Evolutionary conservation across 2,329 filamentous ascomycete species (phyloP).

Genomic region (Colletotrichum tofieldiae): DNA sequence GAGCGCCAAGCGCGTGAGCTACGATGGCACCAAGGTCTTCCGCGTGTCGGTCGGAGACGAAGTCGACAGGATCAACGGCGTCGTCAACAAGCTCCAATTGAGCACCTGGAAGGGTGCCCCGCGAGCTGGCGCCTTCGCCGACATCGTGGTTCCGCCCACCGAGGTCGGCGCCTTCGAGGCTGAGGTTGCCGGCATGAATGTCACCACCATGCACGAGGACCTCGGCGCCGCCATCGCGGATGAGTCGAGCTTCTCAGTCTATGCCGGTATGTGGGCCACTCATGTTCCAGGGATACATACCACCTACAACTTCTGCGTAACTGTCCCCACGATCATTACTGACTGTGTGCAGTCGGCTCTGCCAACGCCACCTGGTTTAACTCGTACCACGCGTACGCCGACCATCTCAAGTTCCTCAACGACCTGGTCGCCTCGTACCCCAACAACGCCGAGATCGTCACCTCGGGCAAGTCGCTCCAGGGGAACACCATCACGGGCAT

Average conservation of each 20-base stretch:
- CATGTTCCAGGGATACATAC: too few species aligned
- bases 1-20: conserved; percentile 50
- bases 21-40: conserved; percentile 63
- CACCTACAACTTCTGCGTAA: background rate
- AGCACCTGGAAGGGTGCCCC: conserved; percentile 57
- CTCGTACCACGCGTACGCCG: conserved; percentile 61
- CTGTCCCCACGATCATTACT: background rate
- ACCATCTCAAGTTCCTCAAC: conserved; percentile 59
- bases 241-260: conserved; percentile 53
- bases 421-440: conserved; percentile 56
- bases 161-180: conserved; percentile 53
- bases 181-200: conserved; percentile 51
- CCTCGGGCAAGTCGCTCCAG: conserved; percentile 58
- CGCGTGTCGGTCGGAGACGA: conserved; percentile 57
- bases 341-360: conserved; percentile 28
- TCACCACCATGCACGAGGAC: conserved; percentile 56
- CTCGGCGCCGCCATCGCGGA: conserved; percentile 56
- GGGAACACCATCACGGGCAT: conserved; percentile 70
- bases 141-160: conserved; percentile 58
- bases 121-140: conserved; percentile 54
- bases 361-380: conserved; percentile 59
- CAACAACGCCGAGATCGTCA: conserved; percentile 59
- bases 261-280: conserved; percentile 34
- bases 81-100: conserved; percentile 54
- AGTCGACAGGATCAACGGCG: conserved; percentile 51